A percentile compares a stretch with the other conserved stretches of the same genome.
phyloP scores from a whole-genome alignment of 306 rosid species.

The Arachis stenosperma region DNA sequence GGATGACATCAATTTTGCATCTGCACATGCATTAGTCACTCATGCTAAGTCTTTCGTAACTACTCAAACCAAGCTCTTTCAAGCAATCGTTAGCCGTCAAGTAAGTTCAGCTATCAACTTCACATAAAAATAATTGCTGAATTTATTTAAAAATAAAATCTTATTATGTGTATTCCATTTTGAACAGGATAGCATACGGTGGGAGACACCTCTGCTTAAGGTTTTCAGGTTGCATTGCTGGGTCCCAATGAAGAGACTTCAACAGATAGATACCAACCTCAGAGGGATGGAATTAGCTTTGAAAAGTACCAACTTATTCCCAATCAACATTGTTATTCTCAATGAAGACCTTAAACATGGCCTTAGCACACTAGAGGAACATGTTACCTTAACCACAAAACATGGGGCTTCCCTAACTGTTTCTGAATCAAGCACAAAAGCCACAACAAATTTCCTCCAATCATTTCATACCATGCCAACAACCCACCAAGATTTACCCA shows the following conservation, averaged over 20 bases:
- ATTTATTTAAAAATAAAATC: neutral
- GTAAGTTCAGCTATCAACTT: constrained; percentile 40
- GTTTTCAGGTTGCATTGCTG: constrained; percentile 12
- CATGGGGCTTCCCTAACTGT: constrained; percentile 47
- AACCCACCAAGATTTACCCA: constrained; percentile 48
- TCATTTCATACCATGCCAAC: constrained; percentile 55
- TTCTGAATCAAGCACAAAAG: constrained; percentile 51
- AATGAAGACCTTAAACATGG: constrained; percentile 46
- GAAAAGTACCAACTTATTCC: constrained; percentile 46
- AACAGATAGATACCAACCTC: constrained; percentile 47
- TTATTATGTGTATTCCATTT: no score
- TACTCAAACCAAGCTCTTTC: constrained; percentile 45
- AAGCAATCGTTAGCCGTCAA: constrained; percentile 36
- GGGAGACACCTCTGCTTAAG: constrained; percentile 60
- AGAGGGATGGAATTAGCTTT: constrained; percentile 73
- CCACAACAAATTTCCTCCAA: constrained; percentile 44
- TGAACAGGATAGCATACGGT: constrained; percentile 58
- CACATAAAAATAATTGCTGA: neutral
- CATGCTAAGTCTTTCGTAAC: constrained; percentile 47
- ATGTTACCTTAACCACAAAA: constrained; percentile 37
- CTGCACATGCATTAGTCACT: constrained; percentile 47
- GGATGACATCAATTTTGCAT: constrained; percentile 34
- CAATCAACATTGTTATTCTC: constrained; percentile 27
- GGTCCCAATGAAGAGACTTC: constrained; percentile 42
- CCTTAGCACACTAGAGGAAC: constrained; percentile 48